Base-by-base conservation (phyloP, 2,329 filamentous ascomycete species). In the Acephala macrosclerotiorum region DNA sequence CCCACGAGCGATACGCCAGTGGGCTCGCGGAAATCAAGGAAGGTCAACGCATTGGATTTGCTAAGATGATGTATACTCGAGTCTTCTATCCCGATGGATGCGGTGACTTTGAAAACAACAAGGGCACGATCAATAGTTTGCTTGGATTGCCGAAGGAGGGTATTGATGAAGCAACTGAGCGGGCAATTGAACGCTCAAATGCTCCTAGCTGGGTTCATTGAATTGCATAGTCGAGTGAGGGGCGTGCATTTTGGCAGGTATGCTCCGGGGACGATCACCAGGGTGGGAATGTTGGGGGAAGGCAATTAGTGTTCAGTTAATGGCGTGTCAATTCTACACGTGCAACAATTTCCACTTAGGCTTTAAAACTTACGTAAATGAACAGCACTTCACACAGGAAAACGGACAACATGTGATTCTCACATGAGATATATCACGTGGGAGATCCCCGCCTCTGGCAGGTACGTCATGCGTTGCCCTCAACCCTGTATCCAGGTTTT, bases 131-230 rank as follows among this genome's bases (percentile, higher is more conserved):
- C 7, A 72, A 72, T 64, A 57, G 61, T 16, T 12, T 64, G n/a
- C 45, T 72, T 9, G 68, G 68, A 1, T 47, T 72, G 64, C 61
- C 65, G 26, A 55, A 67, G 36, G 70, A 72, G 38, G 64, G 63
- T 26, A 40, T 72, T 0, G 70, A 72, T 65, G 67, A 66, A 35
- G 29, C 53, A 12, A 57, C 53, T 2, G n/a, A 38, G 53, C 8
- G 12, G 18, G 53, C 53, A 12, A 12, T 36, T 11, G 53, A 36
- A 18, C 8, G 53, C 4, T 20, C 29, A 4, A 35, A 57, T 29
- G n/a, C 18, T 3, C 1, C 29, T 3, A 9, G 4, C 7, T 57
- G 53, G 53, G 53, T 57, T 57, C 26, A 25, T 57, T 35, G n/a
- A 47, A 9, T 33, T n/a, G n/a, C 29, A 33, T 33, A 9, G 29